Evolutionary conservation across 805 yeast species (phyloP), one percentile per base, ranked within the genome.

Genomic region (Starmera dryadoides): DNA sequence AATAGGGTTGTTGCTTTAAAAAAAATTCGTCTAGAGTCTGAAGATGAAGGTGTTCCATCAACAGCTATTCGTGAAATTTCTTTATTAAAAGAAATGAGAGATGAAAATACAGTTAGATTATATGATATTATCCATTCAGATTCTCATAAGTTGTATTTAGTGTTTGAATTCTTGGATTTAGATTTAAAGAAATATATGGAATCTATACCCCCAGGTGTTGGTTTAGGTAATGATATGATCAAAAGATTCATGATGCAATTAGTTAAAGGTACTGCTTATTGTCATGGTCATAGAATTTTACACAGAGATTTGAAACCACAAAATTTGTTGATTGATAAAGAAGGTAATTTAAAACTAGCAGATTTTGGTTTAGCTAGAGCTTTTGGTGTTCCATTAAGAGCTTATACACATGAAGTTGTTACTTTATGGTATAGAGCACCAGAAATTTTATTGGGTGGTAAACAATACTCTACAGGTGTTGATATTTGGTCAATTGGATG

Each of bases 401-500:
- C 96, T 2, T 93, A 91, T 57, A 91, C 98, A 11, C 97, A 93
- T 63, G 98, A 93, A 61, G 98, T 93, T 35, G 98, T 93, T 36
- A 93, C 98, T 0, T 68, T 93, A 50, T 93, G 98, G 98, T 93
- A 93, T 61, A 73, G 98, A 49, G 87, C 97, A 1, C 98, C 98
- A 4, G 98, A 93, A 63, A 86, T 93, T 41, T 68, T 93, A 44
- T 74, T 93, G 47, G 98, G 98, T 12, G 96, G 97, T 3, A 86
- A 94, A 50, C 97, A 93, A 55, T 93, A 93, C 62, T 86, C 96
- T 28, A 93, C 98, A 0, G 97, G 98, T 16, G 96, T 93, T 38
- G 98, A 93, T 60, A 88, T 93, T 84, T 93, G 98, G 98, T 86
- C 96, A 10, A 85, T 91, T 44, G 98, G 98, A 14, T 89, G 97